Evolutionary conservation across 129 eudicot species (phyloP).

Genomic region (Erigeron canadensis): DNA sequence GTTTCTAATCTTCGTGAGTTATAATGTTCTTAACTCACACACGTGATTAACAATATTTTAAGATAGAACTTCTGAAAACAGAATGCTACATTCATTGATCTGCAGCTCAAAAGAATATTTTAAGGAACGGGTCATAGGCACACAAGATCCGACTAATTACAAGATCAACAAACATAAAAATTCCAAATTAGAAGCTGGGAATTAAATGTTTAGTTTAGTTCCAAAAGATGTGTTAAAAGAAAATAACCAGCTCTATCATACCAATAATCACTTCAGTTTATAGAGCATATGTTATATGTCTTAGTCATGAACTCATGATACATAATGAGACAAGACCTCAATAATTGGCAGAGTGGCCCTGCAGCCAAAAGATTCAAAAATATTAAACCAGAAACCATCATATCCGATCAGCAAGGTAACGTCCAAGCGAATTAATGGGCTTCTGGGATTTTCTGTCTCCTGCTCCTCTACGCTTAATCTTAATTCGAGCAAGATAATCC

Average conservation of each 20-base stretch:
- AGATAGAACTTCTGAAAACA: background rate
- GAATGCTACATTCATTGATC: background rate
- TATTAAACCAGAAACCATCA: slow-evolving; percentile 4
- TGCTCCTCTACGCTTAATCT: slow-evolving; percentile 39
- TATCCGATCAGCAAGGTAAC: slow-evolving; percentile 54
- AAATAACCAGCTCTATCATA: background rate
- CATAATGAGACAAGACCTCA: background rate
- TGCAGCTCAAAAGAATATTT: background rate
- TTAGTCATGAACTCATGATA: background rate
- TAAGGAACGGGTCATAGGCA: too few species aligned
- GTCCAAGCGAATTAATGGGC: slow-evolving; percentile 58
- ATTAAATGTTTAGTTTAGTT: background rate
- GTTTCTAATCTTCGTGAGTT: too few species aligned
- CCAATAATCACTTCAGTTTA: background rate
- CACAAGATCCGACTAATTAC: too few species aligned
- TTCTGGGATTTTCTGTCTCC: slow-evolving; percentile 29
- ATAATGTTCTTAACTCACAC: too few species aligned
- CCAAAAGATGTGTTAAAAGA: background rate
- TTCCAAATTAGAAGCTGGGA: background rate
- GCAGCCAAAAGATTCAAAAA: slow-evolving; percentile 28
- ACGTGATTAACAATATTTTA: too few species aligned
- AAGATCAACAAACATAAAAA: background rate
- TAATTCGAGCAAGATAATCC: slow-evolving; percentile 70
- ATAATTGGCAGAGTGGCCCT: slow-evolving; percentile 59
- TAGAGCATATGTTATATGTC: background rate